A percentile compares a stretch with the other conserved stretches of the same genome.
These are phyloP conservation scores for Mycena vulgaris DNA, from an alignment of 768 basidiomycete species.

Conservation along the genomic window DNA sequence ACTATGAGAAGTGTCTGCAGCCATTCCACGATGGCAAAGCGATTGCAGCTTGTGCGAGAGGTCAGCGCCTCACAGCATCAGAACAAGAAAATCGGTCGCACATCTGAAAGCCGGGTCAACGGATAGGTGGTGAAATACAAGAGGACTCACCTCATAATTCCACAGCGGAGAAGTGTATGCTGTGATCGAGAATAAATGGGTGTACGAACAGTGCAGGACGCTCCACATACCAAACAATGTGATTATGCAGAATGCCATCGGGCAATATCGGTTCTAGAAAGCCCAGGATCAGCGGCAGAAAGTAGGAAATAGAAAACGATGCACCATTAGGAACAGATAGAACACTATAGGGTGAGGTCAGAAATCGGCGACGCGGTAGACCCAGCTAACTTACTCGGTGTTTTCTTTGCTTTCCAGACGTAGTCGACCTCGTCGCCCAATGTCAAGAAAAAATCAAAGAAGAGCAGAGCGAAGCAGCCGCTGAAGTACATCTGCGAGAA, in stretches of 20 bases:
- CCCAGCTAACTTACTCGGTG: constrained; percentile 27
- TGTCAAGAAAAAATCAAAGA: constrained; percentile 45
- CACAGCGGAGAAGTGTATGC: constrained; percentile 46
- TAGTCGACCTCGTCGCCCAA: constrained; percentile 42
- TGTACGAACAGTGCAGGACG: not conserved
- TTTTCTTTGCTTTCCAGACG: constrained; percentile 41
- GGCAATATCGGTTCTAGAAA: constrained; percentile 43
- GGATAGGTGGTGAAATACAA: not conserved
- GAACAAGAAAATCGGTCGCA: not conserved
- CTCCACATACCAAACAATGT: constrained; percentile 44
- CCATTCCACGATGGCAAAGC: constrained; percentile 50
- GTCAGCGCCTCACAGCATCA: not conserved
- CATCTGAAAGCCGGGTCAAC: constrained; percentile 24
- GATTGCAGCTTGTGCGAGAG: constrained; percentile 41
- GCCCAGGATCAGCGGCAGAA: not conserved
- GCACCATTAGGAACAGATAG: constrained; percentile 38
- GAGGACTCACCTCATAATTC: constrained; percentile 39
- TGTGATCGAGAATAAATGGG: constrained; percentile 21
- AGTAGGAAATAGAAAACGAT: not conserved
- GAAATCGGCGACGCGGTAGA: not conserved
- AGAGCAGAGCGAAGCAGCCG: constrained; percentile 40
- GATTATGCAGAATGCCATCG: constrained; percentile 46
- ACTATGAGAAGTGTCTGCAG: constrained; percentile 46
- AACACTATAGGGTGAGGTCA: constrained; percentile 24
- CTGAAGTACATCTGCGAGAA: constrained; percentile 40